Percentiles rank a stretch among this genome's conserved stretches.
Conservation (phyloP, 1,284 basidiomycete genomes). For the Fomitopsis palustris region DNA sequence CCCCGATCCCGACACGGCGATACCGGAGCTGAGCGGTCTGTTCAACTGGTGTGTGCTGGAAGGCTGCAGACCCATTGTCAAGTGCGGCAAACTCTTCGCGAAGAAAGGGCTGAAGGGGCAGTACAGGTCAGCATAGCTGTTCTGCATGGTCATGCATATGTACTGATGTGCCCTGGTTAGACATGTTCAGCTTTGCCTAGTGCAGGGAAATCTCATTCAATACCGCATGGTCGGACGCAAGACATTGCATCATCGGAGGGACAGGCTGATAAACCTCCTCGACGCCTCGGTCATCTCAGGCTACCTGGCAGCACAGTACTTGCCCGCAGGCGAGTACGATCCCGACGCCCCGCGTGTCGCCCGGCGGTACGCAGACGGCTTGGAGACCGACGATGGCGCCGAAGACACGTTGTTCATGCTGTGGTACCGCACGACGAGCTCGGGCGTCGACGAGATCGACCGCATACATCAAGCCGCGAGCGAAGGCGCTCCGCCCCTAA, state of each 20-base stretch:
- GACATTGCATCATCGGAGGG: constrained; percentile 47
- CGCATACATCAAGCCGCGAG: neutral
- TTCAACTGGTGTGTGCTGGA: constrained; percentile 83
- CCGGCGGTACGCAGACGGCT: constrained; percentile 74
- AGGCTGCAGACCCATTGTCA: constrained; percentile 69
- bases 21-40: constrained; percentile 56
- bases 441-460: constrained; percentile 9
- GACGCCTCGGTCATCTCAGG: constrained; percentile 80
- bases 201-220: constrained; percentile 60
- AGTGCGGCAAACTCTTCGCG: constrained; percentile 67
- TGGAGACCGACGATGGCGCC: constrained; percentile 73
- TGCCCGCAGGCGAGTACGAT: constrained; percentile 58
- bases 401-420: constrained; percentile 76
- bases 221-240: constrained; percentile 55
- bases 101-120: constrained; percentile 63
- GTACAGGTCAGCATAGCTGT: constrained; percentile 53
- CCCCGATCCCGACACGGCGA: constrained; percentile 44
- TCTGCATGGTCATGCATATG: neutral
- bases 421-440: constrained; percentile 48
- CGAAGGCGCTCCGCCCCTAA: constrained; percentile 46
- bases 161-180: constrained; percentile 31
- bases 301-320: constrained; percentile 64
- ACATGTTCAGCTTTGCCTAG: constrained; percentile 64
- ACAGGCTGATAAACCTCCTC: constrained; percentile 51
- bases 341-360: constrained; percentile 49